A percentile compares a stretch with the other conserved stretches of the same genome.
Evolutionary conservation across 2,329 filamentous ascomycete species (phyloP).

Genomic region (Ceratocystis alfenasii): DNA sequence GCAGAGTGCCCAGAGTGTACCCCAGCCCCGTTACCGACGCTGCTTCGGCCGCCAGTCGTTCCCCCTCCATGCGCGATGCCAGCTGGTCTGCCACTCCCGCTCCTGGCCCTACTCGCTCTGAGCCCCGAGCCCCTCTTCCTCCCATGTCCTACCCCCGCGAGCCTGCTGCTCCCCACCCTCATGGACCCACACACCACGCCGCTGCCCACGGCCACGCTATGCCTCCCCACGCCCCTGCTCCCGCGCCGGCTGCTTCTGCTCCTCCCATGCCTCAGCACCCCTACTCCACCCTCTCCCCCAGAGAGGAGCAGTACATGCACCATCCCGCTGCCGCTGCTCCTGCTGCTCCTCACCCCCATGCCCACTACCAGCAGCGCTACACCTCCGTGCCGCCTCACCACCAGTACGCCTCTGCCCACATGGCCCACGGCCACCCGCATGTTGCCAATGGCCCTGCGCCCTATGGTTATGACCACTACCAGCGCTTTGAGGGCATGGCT

Average conservation of each 20-base stretch:
- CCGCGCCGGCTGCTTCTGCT: neutral
- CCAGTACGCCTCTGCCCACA: conserved; percentile 31
- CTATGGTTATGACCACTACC: conserved; percentile 36
- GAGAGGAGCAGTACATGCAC: conserved; percentile 3
- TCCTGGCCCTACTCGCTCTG: conserved; percentile 5
- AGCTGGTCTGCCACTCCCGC: conserved; percentile 14
- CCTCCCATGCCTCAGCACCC: neutral
- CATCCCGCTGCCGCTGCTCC: conserved; percentile 26
- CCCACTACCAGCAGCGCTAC: conserved; percentile 14
- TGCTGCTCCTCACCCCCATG: conserved; percentile 29
- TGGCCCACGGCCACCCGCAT: conserved; percentile 24
- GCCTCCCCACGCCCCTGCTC: neutral
- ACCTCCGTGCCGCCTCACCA: conserved; percentile 25
- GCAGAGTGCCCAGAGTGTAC: conserved; percentile 39
- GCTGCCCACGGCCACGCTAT: neutral
- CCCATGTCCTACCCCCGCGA: conserved; percentile 15
- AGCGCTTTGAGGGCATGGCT: conserved; percentile 33
- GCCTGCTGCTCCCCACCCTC: neutral
- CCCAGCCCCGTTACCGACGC: conserved; percentile 27
- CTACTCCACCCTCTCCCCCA: neutral
- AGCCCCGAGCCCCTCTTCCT: conserved; percentile 10
- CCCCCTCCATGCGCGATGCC: conserved; percentile 13
- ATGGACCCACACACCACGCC: neutral
- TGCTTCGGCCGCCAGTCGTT: conserved; percentile 14
- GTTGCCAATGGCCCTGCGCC: conserved; percentile 33